Evolutionary conservation across 495 filamentous ascomycete species (phyloP), one percentile per base, ranked within the genome.

Genomic region (Trichoderma erinaceum): DNA sequence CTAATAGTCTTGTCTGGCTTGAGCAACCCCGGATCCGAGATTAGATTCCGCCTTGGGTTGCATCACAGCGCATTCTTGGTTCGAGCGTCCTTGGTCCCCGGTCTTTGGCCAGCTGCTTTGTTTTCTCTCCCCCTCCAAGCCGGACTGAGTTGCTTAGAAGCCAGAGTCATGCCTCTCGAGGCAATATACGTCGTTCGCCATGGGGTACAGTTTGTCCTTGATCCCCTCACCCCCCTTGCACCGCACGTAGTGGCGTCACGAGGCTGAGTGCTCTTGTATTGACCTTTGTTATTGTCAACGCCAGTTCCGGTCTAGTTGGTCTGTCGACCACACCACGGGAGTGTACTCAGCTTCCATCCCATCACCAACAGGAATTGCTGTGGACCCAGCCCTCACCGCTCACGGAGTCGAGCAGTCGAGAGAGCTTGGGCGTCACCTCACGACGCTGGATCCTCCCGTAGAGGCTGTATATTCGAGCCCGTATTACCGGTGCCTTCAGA

Each of bases 401-500:
- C 86, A 98, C 70, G 95, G 95, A 67, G 89, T 93, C 29, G 82
- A 85, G 15, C 95, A 99, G 78, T 85, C 91, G n/a, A 80, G 87
- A 61, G 87, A 97, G 76, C 85, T 98, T 35, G 91, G 86, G 12
- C 77, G 76, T 4, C 83, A 92, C 61, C 78, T 97, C 29, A 56
- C 76, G n/a, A 75, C 75, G 4, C 73, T 89, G 5, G 75, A 87
- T 27, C 89, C 92, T 13, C 84, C 88, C 43, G 82, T 90, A 65
- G 89, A 93, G 29, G 83, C 86, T 66, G 79, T 97, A 71, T 97
- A 97, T 80, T 88, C 84, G 16, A 92, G 88, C 69, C 92, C 92
- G 16, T 97, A 93, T 74, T 98, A 96, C 77, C 86, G 95, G 66
- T 99, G 95, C 75, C 79, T 98, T 23, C 91, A 97, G 77, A 98